Evolutionary conservation across 805 yeast species (phyloP), one percentile per base, ranked within the genome.

Genomic region (Scheffersomyces stipitis): DNA sequence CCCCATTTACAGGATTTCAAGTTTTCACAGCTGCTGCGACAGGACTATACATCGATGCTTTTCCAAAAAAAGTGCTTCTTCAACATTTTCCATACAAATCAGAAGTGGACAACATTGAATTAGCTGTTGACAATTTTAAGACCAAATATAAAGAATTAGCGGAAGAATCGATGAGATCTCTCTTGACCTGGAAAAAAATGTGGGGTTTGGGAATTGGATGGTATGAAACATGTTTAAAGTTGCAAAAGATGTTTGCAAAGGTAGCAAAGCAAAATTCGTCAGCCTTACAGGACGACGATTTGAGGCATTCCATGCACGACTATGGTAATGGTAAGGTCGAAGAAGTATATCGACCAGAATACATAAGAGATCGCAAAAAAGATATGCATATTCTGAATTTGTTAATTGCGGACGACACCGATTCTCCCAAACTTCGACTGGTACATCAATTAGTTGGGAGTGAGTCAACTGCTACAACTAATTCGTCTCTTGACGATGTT

Each of bases 1-100:
- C 69, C 1, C 70, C 70, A 4, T 64, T 64, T 37, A 62, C 69
- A 3, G 64, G 66, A 5, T 62, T 64, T 37, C 60, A 64, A 40
- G 51, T 62, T 5, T 64, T 62, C 45, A 62, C 71, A 2, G 48
- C 54, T 18, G 62, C 66, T 3, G 63, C 61, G 15, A 64, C 69
- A 1, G 48, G 62, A 18, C 47, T 62, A 22, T 62, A 59, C 23
- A 47, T 63, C 20, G 41, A 58, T 15, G 51, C 60, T 0, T 57
- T 60, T 38, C 62, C 68, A 1, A 30, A 39, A 8, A 42, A 45
- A 13, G 38, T 56, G 10, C 31, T 53, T n/a, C 18, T 31, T n/a
- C 43, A 46, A 22, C 22, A 53, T 33, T 32, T 33, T 13, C 31
- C 43, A 20, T 28, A 18, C 9, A 37, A 17, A 10, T 14, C 15